phyloP scores from a whole-genome alignment of 2,329 filamentous ascomycete genomes.

The Aspergillus texensis region DNA sequence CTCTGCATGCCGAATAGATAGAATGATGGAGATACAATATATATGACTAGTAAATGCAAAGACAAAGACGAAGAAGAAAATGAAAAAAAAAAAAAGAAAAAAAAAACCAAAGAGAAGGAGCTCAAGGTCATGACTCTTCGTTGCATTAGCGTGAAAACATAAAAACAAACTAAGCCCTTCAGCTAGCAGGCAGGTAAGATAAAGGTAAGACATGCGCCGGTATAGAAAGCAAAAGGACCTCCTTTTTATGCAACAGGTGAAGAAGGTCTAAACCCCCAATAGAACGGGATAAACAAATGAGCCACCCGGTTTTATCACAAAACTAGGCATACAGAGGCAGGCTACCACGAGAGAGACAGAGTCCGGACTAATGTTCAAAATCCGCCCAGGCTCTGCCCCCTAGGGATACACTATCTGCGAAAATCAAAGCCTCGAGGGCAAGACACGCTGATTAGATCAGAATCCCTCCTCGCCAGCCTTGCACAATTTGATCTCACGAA shows the following conservation, averaged over 20 bases:
- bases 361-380: constrained; percentile 16
- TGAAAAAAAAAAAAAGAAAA: constrained; percentile 16
- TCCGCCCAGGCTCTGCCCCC: constrained; percentile 18
- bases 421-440: constrained; percentile 7
- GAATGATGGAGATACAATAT: not conserved
- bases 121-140: constrained; percentile 41
- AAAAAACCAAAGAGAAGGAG: constrained; percentile 15
- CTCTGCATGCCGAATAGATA: not conserved
- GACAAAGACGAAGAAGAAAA: constrained; percentile 12
- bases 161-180: constrained; percentile 30
- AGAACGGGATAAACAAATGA: constrained; percentile 22
- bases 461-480: constrained; percentile 95
- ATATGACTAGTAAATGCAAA: constrained; percentile 10
- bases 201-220: constrained; percentile 28
- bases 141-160: constrained; percentile 43
- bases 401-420: constrained; percentile 10
- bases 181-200: constrained; percentile 23
- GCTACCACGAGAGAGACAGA: constrained; percentile 14
- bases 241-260: constrained; percentile 24
- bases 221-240: constrained; percentile 23
- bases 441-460: constrained; percentile 44
- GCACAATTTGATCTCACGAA: constrained; percentile 94
- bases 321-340: constrained; percentile 17
- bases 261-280: constrained; percentile 19
- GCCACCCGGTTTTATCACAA: constrained; percentile 24